phyloP scores from a whole-genome alignment of 257 asterid genomes.

The Echites panduratus region DNA sequence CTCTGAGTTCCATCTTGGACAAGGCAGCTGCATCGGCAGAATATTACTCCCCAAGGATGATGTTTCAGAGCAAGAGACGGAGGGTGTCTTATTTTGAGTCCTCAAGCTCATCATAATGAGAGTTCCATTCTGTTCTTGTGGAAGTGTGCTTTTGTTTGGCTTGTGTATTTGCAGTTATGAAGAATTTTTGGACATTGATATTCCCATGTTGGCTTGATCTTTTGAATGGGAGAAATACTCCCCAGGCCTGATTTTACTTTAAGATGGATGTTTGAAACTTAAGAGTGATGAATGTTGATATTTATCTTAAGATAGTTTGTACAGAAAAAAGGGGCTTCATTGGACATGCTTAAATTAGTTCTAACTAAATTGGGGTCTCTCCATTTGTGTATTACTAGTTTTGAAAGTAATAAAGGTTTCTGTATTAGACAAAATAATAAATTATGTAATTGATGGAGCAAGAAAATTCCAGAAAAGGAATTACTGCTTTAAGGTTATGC shows the following conservation, averaged over 20 bases:
- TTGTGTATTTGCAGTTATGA: neutral
- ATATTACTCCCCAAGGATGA: constrained; percentile 30
- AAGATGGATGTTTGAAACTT: neutral
- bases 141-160: neutral
- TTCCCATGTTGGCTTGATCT: neutral
- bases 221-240: neutral
- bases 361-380: neutral
- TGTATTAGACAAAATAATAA: too few relatives aligned
- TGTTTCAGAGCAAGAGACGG: constrained; percentile 51
- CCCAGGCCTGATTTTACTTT: neutral
- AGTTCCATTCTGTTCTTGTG: neutral
- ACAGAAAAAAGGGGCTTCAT: neutral
- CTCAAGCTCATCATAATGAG: constrained; percentile 28
- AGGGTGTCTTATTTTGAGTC: constrained; percentile 36
- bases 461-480: too few relatives aligned
- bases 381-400: too few relatives aligned
- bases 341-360: neutral
- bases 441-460: too few relatives aligned
- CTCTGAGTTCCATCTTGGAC: constrained; percentile 46
- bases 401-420: too few relatives aligned
- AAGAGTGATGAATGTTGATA: neutral
- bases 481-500: too few relatives aligned
- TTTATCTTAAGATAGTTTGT: neutral
- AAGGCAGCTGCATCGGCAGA: constrained; percentile 53
- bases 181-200: neutral